Evolutionary conservation across 192 early-diverging fungal species (phyloP).

Genomic region (Coemansia guatemalensis): DNA sequence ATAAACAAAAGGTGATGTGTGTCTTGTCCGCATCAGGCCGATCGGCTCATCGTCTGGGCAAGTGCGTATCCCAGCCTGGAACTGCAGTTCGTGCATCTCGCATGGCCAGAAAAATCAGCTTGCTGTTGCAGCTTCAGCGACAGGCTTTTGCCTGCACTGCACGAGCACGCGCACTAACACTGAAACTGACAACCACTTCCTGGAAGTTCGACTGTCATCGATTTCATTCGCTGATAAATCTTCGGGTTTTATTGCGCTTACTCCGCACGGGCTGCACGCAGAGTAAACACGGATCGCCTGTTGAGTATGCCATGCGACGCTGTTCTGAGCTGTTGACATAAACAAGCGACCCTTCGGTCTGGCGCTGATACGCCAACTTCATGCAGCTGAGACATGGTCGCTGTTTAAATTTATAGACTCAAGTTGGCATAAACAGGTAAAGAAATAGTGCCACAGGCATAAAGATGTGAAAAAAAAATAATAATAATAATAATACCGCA

Average conservation of each 20-base stretch:
- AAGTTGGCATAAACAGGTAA: background rate
- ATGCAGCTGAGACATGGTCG: background rate
- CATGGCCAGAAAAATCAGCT: background rate
- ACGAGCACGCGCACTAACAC: background rate
- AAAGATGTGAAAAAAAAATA: background rate
- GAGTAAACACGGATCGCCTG: background rate
- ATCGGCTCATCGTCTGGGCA: background rate
- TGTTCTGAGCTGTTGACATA: background rate
- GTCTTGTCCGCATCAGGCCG: background rate
- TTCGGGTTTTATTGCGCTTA: background rate
- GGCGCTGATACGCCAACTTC: background rate
- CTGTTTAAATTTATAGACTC: background rate
- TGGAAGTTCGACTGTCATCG: background rate
- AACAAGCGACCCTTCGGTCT: background rate
- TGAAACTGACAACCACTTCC: constrained; percentile 1
- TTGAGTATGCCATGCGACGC: background rate
- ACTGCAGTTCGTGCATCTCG: background rate
- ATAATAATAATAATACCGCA: no score
- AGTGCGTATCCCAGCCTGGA: background rate
- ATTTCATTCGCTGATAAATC: background rate
- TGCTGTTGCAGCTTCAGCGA: background rate
- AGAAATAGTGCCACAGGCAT: background rate
- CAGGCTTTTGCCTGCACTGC: background rate
- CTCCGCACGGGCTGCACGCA: background rate
- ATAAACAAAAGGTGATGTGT: background rate